phyloP scores from a whole-genome alignment of 1,139 yeast genomes.

The Blastobotrys malaysiensis region DNA sequence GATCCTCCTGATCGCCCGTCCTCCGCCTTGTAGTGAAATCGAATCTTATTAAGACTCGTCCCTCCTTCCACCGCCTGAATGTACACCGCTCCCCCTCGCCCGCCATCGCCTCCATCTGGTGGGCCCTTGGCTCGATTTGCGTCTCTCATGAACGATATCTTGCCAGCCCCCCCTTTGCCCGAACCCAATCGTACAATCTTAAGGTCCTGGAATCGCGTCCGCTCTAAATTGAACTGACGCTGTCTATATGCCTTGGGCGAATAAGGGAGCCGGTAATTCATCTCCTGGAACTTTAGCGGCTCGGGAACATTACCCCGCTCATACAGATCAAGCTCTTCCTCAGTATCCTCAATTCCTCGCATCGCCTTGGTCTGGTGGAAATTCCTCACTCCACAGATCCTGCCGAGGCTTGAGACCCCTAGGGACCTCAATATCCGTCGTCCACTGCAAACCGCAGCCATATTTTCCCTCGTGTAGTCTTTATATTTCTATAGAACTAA shows the following conservation, averaged over 20 bases:
- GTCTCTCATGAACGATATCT: constrained; percentile 78
- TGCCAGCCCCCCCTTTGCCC: constrained; percentile 88
- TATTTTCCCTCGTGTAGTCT: no score
- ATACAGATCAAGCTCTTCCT: constrained; percentile 17
- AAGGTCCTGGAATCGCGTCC: constrained; percentile 45
- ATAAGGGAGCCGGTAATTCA: constrained; percentile 26
- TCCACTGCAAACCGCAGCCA: no score
- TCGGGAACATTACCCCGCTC: constrained; percentile 18
- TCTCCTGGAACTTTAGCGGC: constrained; percentile 11
- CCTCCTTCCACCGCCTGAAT: constrained; percentile 71
- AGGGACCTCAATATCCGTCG: no score
- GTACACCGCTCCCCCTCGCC: constrained; percentile 82
- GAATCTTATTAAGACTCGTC: constrained; percentile 57
- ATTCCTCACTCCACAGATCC: no score
- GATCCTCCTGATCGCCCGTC: constrained; percentile 69
- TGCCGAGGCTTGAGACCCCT: no score
- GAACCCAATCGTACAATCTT: constrained; percentile 60
- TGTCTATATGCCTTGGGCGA: constrained; percentile 25
- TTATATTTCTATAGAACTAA: no score
- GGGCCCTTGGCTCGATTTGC: constrained; percentile 85
- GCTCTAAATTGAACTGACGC: constrained; percentile 21
- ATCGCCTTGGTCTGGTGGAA: constrained; percentile 1
- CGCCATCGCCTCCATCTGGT: constrained; percentile 98
- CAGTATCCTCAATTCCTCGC: constrained; percentile 20
- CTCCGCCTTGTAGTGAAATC: constrained; percentile 62